Conservation (phyloP, 371 early-diverging fungal species). For the Blastocladiella emersonii region DNA sequence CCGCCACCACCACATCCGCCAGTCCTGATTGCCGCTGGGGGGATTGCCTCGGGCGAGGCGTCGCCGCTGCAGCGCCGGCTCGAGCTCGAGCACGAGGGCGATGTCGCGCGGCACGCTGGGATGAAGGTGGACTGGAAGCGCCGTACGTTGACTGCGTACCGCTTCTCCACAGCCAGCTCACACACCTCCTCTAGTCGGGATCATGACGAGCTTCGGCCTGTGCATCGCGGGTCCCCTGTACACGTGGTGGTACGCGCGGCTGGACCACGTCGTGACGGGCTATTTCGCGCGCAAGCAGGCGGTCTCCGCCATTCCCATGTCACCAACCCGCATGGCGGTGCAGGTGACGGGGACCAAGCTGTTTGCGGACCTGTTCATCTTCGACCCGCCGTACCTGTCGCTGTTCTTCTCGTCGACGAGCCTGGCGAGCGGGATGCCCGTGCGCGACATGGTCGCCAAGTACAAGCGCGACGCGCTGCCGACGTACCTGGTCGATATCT, state of each 20-base stretch:
- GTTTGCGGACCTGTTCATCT: slow-evolving; percentile 9
- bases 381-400: slow-evolving; percentile 18
- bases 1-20: no score
- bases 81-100: no score
- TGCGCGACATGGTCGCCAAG: slow-evolving; percentile 6
- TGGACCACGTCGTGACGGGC: slow-evolving; percentile 8
- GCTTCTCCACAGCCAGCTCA: no score
- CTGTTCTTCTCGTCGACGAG: slow-evolving; percentile 16
- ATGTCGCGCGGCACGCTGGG: no score
- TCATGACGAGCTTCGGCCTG: slow-evolving; percentile 17
- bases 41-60: no score
- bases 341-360: neutral
- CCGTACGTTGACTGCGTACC: no score
- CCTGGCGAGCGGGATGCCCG: slow-evolving; percentile 8
- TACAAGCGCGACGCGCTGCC: slow-evolving; percentile 13
- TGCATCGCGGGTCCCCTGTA: slow-evolving; percentile 11
- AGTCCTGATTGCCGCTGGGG: no score
- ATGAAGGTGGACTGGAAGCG: no score
- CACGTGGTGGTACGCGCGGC: slow-evolving; percentile 15
- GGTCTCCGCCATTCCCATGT: no score
- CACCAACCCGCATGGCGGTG: neutral
- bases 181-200: slow-evolving; percentile 7
- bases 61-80: no score
- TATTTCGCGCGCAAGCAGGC: slow-evolving; percentile 1
- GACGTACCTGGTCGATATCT: slow-evolving; percentile 3